phyloP scores from a whole-genome alignment of 768 basidiomycete species.

The Sporobolomyces roseus region DNA sequence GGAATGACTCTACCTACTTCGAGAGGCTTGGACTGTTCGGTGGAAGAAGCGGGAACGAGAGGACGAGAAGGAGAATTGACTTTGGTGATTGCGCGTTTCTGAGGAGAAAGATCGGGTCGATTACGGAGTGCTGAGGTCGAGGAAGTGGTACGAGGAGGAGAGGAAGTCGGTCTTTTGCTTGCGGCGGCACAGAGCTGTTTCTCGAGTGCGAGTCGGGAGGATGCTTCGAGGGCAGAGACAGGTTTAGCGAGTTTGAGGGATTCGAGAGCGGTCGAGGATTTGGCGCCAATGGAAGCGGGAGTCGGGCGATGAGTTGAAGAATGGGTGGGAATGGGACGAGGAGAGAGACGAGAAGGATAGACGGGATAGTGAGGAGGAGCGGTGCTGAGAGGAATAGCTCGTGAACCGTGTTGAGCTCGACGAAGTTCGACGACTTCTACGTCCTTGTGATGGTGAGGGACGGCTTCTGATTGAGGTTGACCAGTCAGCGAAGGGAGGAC shows the following conservation, averaged over 20 bases:
- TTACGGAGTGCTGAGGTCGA: neutral
- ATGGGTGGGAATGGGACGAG: neutral
- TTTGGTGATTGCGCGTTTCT: neutral
- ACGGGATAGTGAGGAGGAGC: neutral
- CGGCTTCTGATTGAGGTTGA: no score
- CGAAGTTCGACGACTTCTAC: no score
- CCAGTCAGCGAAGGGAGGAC: no score
- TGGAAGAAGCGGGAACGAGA: neutral
- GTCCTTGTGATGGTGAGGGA: no score
- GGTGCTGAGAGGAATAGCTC: neutral
- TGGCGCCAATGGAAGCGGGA: neutral
- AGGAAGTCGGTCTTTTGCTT: neutral
- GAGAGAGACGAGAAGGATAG: conserved; percentile 8
- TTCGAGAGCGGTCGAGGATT: neutral
- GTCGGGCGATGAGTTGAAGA: neutral
- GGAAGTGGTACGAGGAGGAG: neutral
- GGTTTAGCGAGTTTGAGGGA: neutral
- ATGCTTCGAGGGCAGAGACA: neutral
- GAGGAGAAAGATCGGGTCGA: neutral
- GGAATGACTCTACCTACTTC: neutral
- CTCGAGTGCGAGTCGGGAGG: neutral
- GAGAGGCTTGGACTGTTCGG: conserved; percentile 4
- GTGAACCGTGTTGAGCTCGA: no score
- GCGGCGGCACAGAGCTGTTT: neutral
- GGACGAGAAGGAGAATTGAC: neutral